A percentile compares a stretch with the other conserved stretches of the same genome.
Evolutionary conservation across 495 filamentous ascomycete genomes (phyloP).

Genomic region (Hamigera avellanea): DNA sequence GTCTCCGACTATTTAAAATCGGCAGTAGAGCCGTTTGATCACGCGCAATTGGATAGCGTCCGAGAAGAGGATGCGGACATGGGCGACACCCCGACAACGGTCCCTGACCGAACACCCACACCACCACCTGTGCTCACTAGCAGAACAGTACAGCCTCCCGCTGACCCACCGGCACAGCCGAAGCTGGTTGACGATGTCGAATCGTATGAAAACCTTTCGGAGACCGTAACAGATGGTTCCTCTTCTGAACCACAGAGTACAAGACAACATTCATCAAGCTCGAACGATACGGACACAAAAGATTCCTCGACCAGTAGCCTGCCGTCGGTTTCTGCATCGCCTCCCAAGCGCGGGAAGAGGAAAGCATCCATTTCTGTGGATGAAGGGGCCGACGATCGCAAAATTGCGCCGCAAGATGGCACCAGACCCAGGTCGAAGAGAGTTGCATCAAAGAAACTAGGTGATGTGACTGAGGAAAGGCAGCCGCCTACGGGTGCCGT

Average conservation of each 20-base stretch:
- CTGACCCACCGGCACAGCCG: background rate
- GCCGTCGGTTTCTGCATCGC: background rate
- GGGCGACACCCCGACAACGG: background rate
- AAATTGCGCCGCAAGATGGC: background rate
- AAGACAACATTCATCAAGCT: background rate
- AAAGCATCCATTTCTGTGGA: constrained; percentile 21
- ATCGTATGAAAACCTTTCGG: background rate
- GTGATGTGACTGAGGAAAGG: constrained; percentile 3
- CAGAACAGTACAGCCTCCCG: background rate
- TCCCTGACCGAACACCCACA: background rate
- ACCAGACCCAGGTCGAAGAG: constrained; percentile 16
- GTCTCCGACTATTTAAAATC: background rate
- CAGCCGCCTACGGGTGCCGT: constrained; percentile 13
- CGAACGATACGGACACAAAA: background rate
- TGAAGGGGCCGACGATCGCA: constrained; percentile 6
- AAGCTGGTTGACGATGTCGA: background rate
- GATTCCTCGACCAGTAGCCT: background rate
- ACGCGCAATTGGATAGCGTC: no score
- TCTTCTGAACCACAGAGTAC: background rate
- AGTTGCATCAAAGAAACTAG: constrained; percentile 15
- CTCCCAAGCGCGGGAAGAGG: constrained; percentile 20
- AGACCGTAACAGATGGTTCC: background rate
- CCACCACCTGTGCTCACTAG: background rate
- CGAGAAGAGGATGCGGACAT: no score
- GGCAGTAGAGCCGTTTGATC: background rate